phyloP scores from a whole-genome alignment of 1,284 basidiomycete genomes.

The Cystobasidium sp. region DNA sequence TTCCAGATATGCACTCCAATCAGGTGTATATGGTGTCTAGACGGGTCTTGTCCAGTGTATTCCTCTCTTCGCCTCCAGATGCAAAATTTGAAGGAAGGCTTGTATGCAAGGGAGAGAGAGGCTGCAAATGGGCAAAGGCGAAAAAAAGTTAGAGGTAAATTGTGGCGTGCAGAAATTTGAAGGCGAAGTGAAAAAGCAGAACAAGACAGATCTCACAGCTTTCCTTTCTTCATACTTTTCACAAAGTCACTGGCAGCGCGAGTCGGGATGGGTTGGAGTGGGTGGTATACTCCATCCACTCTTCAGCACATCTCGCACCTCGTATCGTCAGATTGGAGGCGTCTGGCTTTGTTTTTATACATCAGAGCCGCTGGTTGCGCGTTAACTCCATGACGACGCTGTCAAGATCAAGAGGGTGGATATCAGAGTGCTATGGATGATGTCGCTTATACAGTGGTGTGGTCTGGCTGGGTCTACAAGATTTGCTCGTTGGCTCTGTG shows the following conservation, averaged over 20 bases:
- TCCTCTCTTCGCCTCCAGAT: too few species aligned
- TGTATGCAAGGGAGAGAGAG: neutral
- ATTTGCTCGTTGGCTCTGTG: neutral
- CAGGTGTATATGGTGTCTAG: too few species aligned
- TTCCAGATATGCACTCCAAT: too few species aligned
- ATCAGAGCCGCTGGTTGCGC: conserved; percentile 26
- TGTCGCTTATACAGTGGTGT: neutral
- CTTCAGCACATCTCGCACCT: neutral
- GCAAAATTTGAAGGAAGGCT: conserved; percentile 24
- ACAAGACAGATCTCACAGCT: neutral
- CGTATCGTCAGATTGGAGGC: conserved; percentile 45
- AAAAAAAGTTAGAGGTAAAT: conserved; percentile 19
- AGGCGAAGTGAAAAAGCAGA: neutral
- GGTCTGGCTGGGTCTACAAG: conserved; percentile 1
- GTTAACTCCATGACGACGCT: conserved; percentile 44
- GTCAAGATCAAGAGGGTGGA: conserved; percentile 22
- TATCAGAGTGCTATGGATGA: neutral
- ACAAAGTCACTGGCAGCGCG: conserved; percentile 21
- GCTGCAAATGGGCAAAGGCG: too few species aligned
- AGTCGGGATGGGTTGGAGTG: conserved; percentile 13
- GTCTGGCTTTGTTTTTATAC: neutral
- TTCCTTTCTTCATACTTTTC: conserved; percentile 9
- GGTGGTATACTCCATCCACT: neutral
- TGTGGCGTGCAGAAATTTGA: conserved; percentile 4
- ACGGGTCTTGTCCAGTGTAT: too few species aligned